Evolutionary conservation across 2,329 filamentous ascomycete species (phyloP).

Genomic region (Meredithiella fracta): DNA sequence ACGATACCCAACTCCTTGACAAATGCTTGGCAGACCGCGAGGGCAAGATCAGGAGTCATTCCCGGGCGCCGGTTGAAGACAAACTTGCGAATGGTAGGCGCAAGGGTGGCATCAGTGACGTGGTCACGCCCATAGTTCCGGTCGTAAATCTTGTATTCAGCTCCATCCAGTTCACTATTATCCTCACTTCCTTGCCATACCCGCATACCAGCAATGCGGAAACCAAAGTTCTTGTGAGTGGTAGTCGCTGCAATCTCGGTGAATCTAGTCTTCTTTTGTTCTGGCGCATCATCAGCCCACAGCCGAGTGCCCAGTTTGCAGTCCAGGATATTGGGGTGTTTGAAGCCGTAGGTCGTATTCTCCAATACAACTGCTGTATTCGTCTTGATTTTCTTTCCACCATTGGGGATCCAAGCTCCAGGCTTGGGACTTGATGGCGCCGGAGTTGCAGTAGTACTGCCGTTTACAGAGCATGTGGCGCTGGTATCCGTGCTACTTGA

Average conservation of each 20-base stretch:
- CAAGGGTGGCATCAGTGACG: conserved; percentile 37
- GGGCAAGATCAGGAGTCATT: conserved; percentile 42
- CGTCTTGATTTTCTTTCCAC: conserved; percentile 50
- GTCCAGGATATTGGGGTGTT: conserved; percentile 76
- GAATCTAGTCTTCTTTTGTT: conserved; percentile 43
- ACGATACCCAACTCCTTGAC: conserved; percentile 35
- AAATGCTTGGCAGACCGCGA: conserved; percentile 37
- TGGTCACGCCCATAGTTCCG: conserved; percentile 42
- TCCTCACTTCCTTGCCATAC: conserved; percentile 42
- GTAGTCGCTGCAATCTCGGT: conserved; percentile 41
- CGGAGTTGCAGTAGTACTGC: not conserved
- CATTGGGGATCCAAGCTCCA: conserved; percentile 31
- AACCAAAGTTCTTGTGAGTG: conserved; percentile 43
- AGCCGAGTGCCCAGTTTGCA: conserved; percentile 76
- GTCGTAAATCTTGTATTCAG: conserved; percentile 43
- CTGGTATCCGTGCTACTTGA: not conserved
- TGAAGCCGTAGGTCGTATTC: conserved; percentile 68
- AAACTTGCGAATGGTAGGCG: conserved; percentile 38
- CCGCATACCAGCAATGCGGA: conserved; percentile 49
- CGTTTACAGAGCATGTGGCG: not conserved
- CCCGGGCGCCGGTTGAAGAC: conserved; percentile 41
- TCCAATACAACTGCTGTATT: conserved; percentile 69
- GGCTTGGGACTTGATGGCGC: conserved; percentile 4
- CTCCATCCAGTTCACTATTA: conserved; percentile 32
- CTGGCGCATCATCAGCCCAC: conserved; percentile 60